These are phyloP conservation scores for Thielaviopsis punctulata DNA, from an alignment of 2,329 filamentous ascomycete species.

Conservation along the genomic window DNA sequence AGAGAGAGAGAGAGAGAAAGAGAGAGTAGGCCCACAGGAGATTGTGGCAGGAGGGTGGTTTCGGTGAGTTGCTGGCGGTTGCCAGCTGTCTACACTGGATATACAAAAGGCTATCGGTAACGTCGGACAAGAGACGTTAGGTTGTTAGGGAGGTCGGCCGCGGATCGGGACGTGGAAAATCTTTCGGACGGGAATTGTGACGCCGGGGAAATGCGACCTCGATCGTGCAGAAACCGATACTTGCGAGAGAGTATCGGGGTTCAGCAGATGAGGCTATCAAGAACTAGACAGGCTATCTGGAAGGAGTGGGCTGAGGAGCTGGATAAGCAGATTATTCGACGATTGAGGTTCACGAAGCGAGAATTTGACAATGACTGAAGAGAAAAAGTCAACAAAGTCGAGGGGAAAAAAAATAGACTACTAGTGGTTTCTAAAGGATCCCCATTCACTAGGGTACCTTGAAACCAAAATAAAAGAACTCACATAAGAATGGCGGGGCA, in stretches of 20 bases:
- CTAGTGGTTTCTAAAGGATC: no score
- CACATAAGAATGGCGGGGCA: neutral
- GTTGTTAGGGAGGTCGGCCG: slow-evolving; percentile 86
- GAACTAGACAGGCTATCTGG: slow-evolving; percentile 6
- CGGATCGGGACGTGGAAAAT: slow-evolving; percentile 68
- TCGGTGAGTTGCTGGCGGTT: slow-evolving; percentile 57
- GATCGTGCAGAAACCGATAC: slow-evolving; percentile 70
- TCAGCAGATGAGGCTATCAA: slow-evolving; percentile 39
- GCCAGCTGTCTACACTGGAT: slow-evolving; percentile 49
- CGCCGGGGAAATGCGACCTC: slow-evolving; percentile 44
- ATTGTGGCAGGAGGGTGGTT: slow-evolving; percentile 34
- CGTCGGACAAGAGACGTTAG: slow-evolving; percentile 46
- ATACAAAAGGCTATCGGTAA: slow-evolving; percentile 25
- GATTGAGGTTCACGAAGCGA: neutral
- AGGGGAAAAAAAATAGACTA: neutral
- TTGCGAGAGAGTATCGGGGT: slow-evolving; percentile 64
- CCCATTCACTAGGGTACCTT: no score
- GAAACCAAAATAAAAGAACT: neutral
- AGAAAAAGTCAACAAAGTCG: neutral
- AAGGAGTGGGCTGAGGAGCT: slow-evolving; percentile 15
- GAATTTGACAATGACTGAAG: neutral
- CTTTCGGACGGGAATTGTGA: slow-evolving; percentile 78
- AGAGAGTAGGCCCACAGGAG: slow-evolving; percentile 92
- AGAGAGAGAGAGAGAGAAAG: slow-evolving; percentile 80
- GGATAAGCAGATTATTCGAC: neutral